phyloP scores from a whole-genome alignment of 331 rosid species.

The Rosa hybrid region DNA sequence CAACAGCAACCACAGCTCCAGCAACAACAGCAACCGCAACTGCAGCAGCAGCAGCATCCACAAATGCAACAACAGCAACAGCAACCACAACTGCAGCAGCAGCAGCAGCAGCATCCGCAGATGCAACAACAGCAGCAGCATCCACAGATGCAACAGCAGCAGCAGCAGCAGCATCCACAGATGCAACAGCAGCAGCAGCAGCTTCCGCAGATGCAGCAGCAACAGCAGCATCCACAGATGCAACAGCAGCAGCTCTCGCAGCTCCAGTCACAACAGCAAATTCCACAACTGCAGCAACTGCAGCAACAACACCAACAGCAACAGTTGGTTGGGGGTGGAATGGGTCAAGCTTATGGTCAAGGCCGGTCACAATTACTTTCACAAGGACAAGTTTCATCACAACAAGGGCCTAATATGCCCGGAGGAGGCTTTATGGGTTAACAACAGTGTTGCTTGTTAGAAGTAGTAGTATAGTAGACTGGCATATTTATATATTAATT shows the following conservation, averaged over 20 bases:
- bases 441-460: not conserved
- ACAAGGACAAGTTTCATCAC: conserved; percentile 79
- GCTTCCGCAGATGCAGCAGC: conserved; percentile 32
- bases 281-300: conserved; percentile 55
- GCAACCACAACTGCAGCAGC: conserved; percentile 16
- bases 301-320: conserved; percentile 54
- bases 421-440: conserved; percentile 82
- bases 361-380: conserved; percentile 83
- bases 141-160: conserved; percentile 31
- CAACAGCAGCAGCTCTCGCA: conserved; percentile 24
- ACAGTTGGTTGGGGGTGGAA: conserved; percentile 80
- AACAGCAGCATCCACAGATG: conserved; percentile 17
- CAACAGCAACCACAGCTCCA: conserved; percentile 41
- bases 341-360: conserved; percentile 77
- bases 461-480: not conserved
- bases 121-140: conserved; percentile 11
- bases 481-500: not conserved
- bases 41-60: not conserved
- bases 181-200: conserved; percentile 54
- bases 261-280: conserved; percentile 36
- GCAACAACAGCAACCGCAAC: conserved; percentile 21
- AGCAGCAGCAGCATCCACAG: conserved; percentile 43
- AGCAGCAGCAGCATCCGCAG: conserved; percentile 2
- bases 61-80: not conserved
- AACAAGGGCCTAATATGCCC: conserved; percentile 61